Evolutionary conservation across 345 rosid species (phyloP).

Genomic region (Gossypioides kirkii): DNA sequence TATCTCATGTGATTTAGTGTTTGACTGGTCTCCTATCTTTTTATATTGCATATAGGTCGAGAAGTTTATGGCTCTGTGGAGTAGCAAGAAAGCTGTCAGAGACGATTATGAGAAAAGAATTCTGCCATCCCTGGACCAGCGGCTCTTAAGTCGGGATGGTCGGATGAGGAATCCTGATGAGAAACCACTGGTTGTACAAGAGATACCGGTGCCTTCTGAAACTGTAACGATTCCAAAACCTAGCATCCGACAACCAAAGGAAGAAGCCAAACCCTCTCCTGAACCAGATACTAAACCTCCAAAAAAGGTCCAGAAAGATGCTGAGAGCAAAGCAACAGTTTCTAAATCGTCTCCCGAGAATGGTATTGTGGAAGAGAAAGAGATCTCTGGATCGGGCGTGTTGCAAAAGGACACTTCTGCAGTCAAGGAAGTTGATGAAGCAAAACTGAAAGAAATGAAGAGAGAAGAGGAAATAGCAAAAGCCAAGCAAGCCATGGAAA

Average conservation of each 20-base stretch:
- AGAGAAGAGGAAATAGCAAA: conserved; percentile 88
- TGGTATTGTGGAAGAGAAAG: conserved; percentile 28
- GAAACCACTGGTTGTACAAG: conserved; percentile 49
- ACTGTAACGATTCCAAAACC: conserved; percentile 45
- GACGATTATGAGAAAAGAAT: conserved; percentile 81
- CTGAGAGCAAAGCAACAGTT: conserved; percentile 33
- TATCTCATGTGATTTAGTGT: background rate
- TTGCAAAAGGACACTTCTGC: conserved; percentile 26
- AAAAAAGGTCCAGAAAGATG: conserved; percentile 46
- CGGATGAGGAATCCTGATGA: conserved; percentile 56
- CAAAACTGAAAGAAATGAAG: conserved; percentile 76
- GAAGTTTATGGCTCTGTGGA: conserved; percentile 77
- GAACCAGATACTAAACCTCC: conserved; percentile 34
- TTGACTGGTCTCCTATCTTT: conserved; percentile 18
- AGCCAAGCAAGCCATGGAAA: conserved; percentile 87
- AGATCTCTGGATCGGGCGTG: conserved; percentile 33
- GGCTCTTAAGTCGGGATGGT: conserved; percentile 65
- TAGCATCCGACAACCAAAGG: conserved; percentile 49
- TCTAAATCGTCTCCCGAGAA: conserved; percentile 31
- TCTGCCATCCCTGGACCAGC: conserved; percentile 50
- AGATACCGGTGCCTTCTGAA: conserved; percentile 30
- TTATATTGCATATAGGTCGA: conserved; percentile 48
- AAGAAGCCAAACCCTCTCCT: conserved; percentile 46
- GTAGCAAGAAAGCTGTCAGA: conserved; percentile 57
- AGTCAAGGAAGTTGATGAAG: conserved; percentile 46